phyloP scores from a whole-genome alignment of 2,329 filamentous ascomycete genomes.

The Cladosporium cucumerinum region DNA sequence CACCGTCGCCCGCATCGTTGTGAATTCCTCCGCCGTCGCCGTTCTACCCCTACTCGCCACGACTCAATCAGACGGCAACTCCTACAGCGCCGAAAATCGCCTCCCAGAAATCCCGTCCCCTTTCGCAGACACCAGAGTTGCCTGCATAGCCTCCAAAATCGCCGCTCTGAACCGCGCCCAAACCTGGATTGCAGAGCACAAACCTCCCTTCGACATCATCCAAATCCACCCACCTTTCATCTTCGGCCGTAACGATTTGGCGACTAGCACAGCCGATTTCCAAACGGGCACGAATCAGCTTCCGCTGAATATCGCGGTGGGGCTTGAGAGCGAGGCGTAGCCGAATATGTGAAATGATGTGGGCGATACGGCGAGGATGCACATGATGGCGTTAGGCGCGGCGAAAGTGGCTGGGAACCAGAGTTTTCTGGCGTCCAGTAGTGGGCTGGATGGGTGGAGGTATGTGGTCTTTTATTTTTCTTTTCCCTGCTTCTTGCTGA shows the following conservation, averaged over 20 bases:
- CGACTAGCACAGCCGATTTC: constrained; percentile 17
- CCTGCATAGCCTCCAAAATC: constrained; percentile 22
- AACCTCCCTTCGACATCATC: constrained; percentile 23
- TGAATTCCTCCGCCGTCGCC: constrained; percentile 30
- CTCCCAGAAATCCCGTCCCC: not conserved
- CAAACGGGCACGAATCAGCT: constrained; percentile 22
- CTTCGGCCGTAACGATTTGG: constrained; percentile 26
- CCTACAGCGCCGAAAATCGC: not conserved
- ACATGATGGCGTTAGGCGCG: constrained; percentile 19
- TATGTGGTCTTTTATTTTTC: not conserved
- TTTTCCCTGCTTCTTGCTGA: not conserved
- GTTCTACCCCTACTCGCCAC: not conserved
- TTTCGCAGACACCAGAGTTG: not conserved
- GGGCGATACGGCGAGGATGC: constrained; percentile 31
- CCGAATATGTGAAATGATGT: constrained; percentile 14
- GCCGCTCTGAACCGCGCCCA: constrained; percentile 18
- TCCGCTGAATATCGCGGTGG: constrained; percentile 19
- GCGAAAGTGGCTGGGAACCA: not conserved
- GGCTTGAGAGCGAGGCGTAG: constrained; percentile 10
- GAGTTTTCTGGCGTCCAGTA: not conserved
- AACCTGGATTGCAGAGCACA: constrained; percentile 19
- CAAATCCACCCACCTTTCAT: constrained; percentile 25
- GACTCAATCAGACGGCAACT: not conserved
- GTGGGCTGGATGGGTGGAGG: not conserved
- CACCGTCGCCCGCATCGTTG: constrained; percentile 39